phyloP scores from a whole-genome alignment of 2,329 filamentous ascomycete genomes.

The Curvularia verruculosa region DNA sequence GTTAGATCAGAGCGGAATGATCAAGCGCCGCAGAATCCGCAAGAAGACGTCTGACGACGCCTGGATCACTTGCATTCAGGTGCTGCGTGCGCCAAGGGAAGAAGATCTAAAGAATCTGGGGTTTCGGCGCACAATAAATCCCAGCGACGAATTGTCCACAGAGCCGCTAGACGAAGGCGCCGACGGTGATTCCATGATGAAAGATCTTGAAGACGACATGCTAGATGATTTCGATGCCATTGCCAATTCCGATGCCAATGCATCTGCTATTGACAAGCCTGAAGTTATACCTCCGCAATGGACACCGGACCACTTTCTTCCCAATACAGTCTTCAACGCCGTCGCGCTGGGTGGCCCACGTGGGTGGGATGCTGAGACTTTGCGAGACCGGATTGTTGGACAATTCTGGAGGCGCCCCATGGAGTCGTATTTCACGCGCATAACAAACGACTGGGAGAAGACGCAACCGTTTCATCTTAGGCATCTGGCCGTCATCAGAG shows the following conservation, averaged over 20 bases:
- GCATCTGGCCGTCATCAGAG: conserved; percentile 62
- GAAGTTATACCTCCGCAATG: conserved; percentile 57
- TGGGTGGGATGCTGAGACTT: conserved; percentile 58
- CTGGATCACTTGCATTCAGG: conserved; percentile 49
- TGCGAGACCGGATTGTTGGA: conserved; percentile 52
- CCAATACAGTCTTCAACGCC: conserved; percentile 60
- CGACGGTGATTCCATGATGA: conserved; percentile 39
- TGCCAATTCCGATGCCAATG: conserved; percentile 26
- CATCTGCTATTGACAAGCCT: conserved; percentile 24
- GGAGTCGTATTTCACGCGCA: conserved; percentile 58
- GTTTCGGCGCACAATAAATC: conserved; percentile 31
- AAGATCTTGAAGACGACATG: conserved; percentile 42
- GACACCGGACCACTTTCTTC: conserved; percentile 59
- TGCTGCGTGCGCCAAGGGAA: conserved; percentile 47
- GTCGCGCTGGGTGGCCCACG: conserved; percentile 54
- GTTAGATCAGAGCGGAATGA: conserved; percentile 49
- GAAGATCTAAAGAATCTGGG: conserved; percentile 44
- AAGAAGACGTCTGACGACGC: conserved; percentile 34
- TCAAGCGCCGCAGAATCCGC: conserved; percentile 47
- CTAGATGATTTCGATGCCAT: conserved; percentile 28
- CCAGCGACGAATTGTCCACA: conserved; percentile 18
- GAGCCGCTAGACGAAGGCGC: conserved; percentile 39
- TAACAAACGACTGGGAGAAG: conserved; percentile 63
- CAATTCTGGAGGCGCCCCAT: conserved; percentile 61
- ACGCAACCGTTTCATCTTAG: conserved; percentile 65